Evolutionary conservation across 2,329 filamentous ascomycete genomes (phyloP).

Genomic region (Mollisiaceae sp.): DNA sequence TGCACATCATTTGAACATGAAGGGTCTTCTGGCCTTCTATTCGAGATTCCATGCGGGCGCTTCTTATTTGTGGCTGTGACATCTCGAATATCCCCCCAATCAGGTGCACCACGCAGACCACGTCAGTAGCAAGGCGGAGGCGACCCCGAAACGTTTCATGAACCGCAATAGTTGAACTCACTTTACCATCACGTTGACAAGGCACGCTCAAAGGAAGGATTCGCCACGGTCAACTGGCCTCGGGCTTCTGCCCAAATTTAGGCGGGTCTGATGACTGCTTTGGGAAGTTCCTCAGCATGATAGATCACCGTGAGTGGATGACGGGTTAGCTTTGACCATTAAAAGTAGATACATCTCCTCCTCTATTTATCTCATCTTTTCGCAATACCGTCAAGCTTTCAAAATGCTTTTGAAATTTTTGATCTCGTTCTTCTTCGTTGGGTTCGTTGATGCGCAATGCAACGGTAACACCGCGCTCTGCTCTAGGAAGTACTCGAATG

Average conservation of each 20-base stretch:
- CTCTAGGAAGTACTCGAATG: slow-evolving; percentile 71
- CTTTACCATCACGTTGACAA: not conserved
- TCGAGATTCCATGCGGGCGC: slow-evolving; percentile 11
- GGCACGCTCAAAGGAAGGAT: not conserved
- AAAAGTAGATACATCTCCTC: slow-evolving; percentile 2
- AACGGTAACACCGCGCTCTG: slow-evolving; percentile 83
- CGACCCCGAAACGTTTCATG: slow-evolving; percentile 4
- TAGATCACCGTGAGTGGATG: not conserved
- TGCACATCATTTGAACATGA: slow-evolving; percentile 9
- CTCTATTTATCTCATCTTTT: not conserved
- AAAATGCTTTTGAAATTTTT: slow-evolving; percentile 25
- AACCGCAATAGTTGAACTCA: not conserved
- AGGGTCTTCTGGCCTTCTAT: slow-evolving; percentile 8
- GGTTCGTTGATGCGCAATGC: slow-evolving; percentile 18
- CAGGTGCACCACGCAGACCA: not conserved
- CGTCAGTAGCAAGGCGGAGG: not conserved
- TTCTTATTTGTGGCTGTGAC: not conserved
- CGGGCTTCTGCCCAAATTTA: not conserved
- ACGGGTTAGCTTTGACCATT: not conserved
- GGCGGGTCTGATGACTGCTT: slow-evolving; percentile 6
- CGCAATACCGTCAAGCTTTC: slow-evolving; percentile 5
- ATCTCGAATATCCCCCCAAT: not conserved
- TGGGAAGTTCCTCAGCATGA: slow-evolving; percentile 1
- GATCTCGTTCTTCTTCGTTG: slow-evolving; percentile 13
- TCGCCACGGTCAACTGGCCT: not conserved